phyloP scores from a whole-genome alignment of 495 filamentous ascomycete species.

The Tuber brumale region DNA sequence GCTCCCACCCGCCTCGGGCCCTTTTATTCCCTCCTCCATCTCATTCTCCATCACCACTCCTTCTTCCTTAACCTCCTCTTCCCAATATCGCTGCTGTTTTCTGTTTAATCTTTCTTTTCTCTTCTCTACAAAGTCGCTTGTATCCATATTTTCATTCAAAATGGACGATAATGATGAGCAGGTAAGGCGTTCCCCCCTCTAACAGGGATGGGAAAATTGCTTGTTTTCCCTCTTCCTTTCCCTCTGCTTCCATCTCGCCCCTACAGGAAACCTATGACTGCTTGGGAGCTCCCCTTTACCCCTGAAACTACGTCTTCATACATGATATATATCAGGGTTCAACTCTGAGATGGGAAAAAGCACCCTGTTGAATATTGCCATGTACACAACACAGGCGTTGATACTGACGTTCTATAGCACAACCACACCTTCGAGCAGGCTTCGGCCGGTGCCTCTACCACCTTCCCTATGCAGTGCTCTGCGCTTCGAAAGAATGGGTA shows the following conservation, averaged over 20 bases:
- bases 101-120: conserved; percentile 33
- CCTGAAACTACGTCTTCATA: background rate
- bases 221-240: conserved; percentile 15
- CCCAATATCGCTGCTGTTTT: conserved; percentile 21
- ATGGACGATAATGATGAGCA: conserved; percentile 58
- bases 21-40: conserved; percentile 37
- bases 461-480: conserved; percentile 98
- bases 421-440: conserved; percentile 84
- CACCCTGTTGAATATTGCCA: conserved; percentile 9
- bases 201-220: background rate
- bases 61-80: conserved; percentile 29
- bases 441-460: conserved; percentile 88
- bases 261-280: conserved; percentile 38
- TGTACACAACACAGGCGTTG: conserved; percentile 9
- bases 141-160: conserved; percentile 41
- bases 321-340: conserved; percentile 7
- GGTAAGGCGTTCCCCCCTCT: conserved; percentile 44
- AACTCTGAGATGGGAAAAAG: conserved; percentile 8
- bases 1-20: conserved; percentile 22
- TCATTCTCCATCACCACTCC: conserved; percentile 38
- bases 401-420: conserved; percentile 53
- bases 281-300: conserved; percentile 24
- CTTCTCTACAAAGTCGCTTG: conserved; percentile 40
- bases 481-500: conserved; percentile 97
- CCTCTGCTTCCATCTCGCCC: conserved; percentile 21